Percentiles rank a stretch among this genome's conserved stretches.
Evolutionary conservation across 331 rosid genomes (phyloP).

Genomic region (Stylosanthes scabra): DNA sequence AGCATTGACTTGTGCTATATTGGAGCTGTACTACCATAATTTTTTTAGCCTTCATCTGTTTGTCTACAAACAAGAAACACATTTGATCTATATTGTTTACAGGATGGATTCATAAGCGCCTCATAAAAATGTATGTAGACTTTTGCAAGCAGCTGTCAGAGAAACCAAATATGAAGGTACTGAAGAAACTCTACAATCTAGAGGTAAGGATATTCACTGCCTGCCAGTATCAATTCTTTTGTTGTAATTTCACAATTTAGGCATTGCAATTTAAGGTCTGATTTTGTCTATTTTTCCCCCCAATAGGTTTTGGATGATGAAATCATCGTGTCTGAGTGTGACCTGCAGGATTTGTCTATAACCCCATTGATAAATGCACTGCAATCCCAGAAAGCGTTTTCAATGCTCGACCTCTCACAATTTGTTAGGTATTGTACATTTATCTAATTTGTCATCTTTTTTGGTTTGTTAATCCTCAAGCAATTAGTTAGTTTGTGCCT

Average conservation of each 20-base stretch:
- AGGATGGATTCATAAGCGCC: slow-evolving; percentile 90
- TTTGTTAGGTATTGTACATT: slow-evolving; percentile 75
- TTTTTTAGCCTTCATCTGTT: slow-evolving; percentile 24
- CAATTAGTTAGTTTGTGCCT: too few species aligned
- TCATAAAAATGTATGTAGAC: slow-evolving; percentile 75
- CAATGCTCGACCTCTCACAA: slow-evolving; percentile 92
- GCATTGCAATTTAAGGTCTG: slow-evolving; percentile 9
- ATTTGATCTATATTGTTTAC: too few species aligned
- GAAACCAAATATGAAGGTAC: slow-evolving; percentile 77
- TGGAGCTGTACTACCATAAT: slow-evolving; percentile 28
- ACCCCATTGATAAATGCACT: slow-evolving; percentile 85
- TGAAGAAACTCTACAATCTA: slow-evolving; percentile 84
- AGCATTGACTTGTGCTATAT: slow-evolving; percentile 29
- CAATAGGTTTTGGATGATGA: slow-evolving; percentile 89
- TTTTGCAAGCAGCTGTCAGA: slow-evolving; percentile 75
- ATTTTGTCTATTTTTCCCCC: slow-evolving; percentile 2
- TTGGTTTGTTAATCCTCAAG: neutral
- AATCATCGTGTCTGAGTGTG: slow-evolving; percentile 79
- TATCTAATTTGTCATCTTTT: slow-evolving; percentile 29
- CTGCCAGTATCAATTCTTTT: slow-evolving; percentile 3
- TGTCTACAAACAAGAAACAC: too few species aligned
- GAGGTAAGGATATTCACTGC: slow-evolving; percentile 63
- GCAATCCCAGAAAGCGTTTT: slow-evolving; percentile 67
- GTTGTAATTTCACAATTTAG: slow-evolving; percentile 20
- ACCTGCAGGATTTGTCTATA: slow-evolving; percentile 87